Conservation (phyloP, 257 asterid species). For the Eustoma russellianum region DNA sequence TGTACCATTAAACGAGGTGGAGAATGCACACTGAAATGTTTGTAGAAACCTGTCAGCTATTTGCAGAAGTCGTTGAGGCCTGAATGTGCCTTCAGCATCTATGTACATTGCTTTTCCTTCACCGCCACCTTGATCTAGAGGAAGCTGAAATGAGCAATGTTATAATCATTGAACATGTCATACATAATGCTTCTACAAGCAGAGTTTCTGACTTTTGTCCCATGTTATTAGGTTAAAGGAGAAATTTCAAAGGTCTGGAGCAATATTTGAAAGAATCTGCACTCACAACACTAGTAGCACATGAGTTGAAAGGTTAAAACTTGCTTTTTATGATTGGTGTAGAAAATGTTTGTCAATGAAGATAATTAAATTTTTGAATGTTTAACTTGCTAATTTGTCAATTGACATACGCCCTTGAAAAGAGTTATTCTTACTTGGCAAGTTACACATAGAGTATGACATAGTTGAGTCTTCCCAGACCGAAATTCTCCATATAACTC, state of each 20-base stretch:
- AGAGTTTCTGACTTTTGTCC: not conserved
- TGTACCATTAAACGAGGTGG: not conserved
- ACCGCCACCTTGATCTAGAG: slow-evolving; percentile 96
- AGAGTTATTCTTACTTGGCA: slow-evolving; percentile 67
- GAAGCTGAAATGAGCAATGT: slow-evolving; percentile 57
- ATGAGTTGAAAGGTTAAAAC: too few species aligned
- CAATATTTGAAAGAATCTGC: too few species aligned
- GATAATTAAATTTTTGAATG: too few species aligned
- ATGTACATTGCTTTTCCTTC: slow-evolving; percentile 98
- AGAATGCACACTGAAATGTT: slow-evolving; percentile 8
- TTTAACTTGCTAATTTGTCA: too few species aligned
- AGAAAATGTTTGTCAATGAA: too few species aligned
- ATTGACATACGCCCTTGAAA: too few species aligned
- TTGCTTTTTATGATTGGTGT: too few species aligned
- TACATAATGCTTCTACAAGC: not conserved
- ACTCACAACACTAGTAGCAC: too few species aligned
- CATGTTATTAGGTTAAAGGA: too few species aligned
- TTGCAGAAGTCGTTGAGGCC: slow-evolving; percentile 94
- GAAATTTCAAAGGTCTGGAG: too few species aligned
- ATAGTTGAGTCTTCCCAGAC: slow-evolving; percentile 94
- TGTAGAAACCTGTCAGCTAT: slow-evolving; percentile 74
- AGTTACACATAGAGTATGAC: slow-evolving; percentile 90
- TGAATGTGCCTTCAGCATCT: slow-evolving; percentile 96
- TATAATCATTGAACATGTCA: not conserved
- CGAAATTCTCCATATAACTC: slow-evolving; percentile 90